Percentiles rank a stretch among this genome's conserved stretches.
phyloP scores from a whole-genome alignment of 345 rosid species.

The Eucalyptus cloeziana region DNA sequence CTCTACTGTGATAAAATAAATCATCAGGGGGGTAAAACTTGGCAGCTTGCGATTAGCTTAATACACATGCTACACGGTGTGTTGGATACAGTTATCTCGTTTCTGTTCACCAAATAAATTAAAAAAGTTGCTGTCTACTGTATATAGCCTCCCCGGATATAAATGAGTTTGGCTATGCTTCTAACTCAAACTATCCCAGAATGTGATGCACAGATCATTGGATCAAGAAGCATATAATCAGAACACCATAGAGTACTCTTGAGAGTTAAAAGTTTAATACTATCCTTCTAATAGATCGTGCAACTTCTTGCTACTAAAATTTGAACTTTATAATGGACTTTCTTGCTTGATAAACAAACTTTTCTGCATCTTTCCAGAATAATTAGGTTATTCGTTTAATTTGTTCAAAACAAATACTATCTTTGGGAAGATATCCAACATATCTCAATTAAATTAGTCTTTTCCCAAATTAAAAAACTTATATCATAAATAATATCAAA shows the following conservation, averaged over 20 bases:
- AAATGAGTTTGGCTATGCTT: not conserved
- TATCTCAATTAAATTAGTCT: not conserved
- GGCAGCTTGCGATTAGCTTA: not conserved
- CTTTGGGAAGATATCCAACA: not conserved
- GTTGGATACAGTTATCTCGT: not conserved
- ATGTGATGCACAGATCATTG: not conserved
- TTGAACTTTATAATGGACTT: not conserved
- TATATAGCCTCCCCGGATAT: not conserved
- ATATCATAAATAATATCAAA: not conserved
- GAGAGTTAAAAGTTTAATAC: not conserved
- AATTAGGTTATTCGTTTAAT: not conserved
- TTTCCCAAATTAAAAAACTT: not conserved
- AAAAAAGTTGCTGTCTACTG: not conserved
- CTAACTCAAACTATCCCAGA: not conserved
- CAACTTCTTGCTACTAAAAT: not conserved
- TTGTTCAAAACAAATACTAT: not conserved
- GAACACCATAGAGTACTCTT: not conserved
- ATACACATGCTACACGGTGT: not conserved
- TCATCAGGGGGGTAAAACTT: not conserved
- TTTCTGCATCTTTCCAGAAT: not conserved
- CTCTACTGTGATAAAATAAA: not conserved
- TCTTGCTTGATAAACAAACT: not conserved
- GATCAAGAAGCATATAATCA: not conserved
- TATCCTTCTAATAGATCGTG: not conserved
- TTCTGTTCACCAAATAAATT: not conserved